Evolutionary conservation across 176 grass and related monocot species (phyloP), one percentile per base, ranked within the genome.

Genomic region (Rhynchospora tenuis): DNA sequence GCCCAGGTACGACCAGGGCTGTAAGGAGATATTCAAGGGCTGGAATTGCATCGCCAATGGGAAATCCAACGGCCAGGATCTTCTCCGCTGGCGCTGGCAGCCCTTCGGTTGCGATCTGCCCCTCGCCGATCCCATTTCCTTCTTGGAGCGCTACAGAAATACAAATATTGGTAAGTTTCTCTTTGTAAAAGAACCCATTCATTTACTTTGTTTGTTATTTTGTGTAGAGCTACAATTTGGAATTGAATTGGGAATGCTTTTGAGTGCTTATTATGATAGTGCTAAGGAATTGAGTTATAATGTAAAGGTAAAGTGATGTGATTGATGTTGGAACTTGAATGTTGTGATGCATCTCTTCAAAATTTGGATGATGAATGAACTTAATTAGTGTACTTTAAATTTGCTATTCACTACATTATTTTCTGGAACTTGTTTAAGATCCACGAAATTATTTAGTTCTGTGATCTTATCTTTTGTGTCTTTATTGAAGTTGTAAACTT

Each of bases 1-100:
- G 38, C 82, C 29, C 43, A 83, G 95, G 27, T 98, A 98, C 78
- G 95, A 93, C 66, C 73, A 93, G 29, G 87, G 84, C 60, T 98
- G 95, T 59, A 90, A 81, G 87, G 92, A 98, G 87, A 94, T 94
- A 83, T 98, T 91, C 87, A 98, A 94, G 81, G 92, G 95, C 0
- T 98, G 93, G 96, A 98, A 93, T 85, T 98, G 93, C 89, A 10
- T 91, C 80, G 92, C 88, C 73, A 90, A 87, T 67, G 81, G 70
- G 62, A 98, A 95, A 85, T 48, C 50, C 69, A 98, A 95, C 82
- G 89, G 73, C 17, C 73, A 62, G 19, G 84, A 85, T 55, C 76
- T 98, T 43, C 86, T 95, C 19, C 79, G 17, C 13, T 93, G 95
- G 93, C 81, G 88, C 42, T 98, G 92, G 96, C 85, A 59, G 67